Base-by-base conservation (phyloP, 495 filamentous ascomycete species). In the Talaromyces nanjingensis region DNA sequence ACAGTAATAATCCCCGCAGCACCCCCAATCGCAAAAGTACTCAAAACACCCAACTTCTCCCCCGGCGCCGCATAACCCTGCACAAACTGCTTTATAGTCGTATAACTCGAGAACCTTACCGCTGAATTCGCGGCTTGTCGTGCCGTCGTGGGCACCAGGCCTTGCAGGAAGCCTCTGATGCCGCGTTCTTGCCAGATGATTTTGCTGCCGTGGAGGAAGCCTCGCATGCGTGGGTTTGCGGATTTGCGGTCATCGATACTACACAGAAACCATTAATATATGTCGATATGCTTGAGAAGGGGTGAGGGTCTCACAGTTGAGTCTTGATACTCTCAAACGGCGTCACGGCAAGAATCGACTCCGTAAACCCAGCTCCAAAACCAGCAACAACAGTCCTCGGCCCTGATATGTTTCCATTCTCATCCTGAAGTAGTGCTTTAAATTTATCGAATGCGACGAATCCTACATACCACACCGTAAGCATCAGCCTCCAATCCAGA, bases 291-390 rank as follows among this genome's bases (percentile, higher is more conserved):
- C 29, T 9, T 33, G 22, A 34, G 3, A 8, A 2, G 2, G 20
- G 57, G 4, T 12, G 11, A 0, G 25, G 9, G 0, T 45, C 59
- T 39, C 67, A 91, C 88, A 97, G 73, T 66, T 91, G 92, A 33
- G 94, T 98, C 78, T 98, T 98, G 73, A 98, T 97, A 72, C 90
- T 94, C 77, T 98, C 94, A 68, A 96, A 97, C 0, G 94, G 94
- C 3, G 94, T 98, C 37, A 98, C 94, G 7, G 94, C 94, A 1
- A 98, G 75, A 27, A 98, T 75, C 2, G 91, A 96, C 76, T 98
- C 94, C 0, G 92, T 98, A 65, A 94, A 89, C 18, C 94, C 94
- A 25, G 94, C 94, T 61, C 93, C 91, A 73, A 98, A 96, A 6
- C 94, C 94, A 39, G 93, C 92, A 64, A 98, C 83, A 9, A 98